A percentile compares a stretch with the other conserved stretches of the same genome.
These are phyloP conservation scores for Curvularia eragrostidis DNA, from an alignment of 2,329 filamentous ascomycete genomes.

Conservation along the genomic window DNA sequence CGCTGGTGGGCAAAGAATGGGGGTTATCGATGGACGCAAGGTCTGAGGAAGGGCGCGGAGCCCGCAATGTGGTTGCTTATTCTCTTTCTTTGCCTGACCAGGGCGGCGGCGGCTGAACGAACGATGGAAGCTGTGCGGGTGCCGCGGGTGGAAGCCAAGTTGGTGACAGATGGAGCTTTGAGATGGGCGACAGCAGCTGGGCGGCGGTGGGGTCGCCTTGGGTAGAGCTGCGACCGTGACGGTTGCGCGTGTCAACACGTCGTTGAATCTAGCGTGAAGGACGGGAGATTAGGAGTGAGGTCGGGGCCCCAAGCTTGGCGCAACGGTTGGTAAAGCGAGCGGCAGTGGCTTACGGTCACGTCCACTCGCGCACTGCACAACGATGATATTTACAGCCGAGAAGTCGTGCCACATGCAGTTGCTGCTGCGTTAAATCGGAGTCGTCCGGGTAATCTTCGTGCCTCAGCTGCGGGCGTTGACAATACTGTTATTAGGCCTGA, in stretches of 20 bases:
- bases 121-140: conserved; percentile 10
- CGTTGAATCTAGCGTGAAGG: conserved; percentile 30
- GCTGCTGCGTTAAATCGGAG: conserved; percentile 3
- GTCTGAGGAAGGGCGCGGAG: conserved; percentile 28
- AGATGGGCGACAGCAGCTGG: conserved; percentile 14
- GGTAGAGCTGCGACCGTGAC: conserved; percentile 25
- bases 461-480: conserved; percentile 12
- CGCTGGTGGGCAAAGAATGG: conserved; percentile 24
- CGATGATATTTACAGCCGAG: conserved; percentile 5
- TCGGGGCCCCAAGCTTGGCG: conserved; percentile 42
- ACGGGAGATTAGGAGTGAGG: conserved; percentile 46
- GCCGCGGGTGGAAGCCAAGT: background rate
- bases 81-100: conserved; percentile 2
- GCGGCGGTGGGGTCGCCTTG: conserved; percentile 7
- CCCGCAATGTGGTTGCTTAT: conserved; percentile 26
- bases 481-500: conserved; percentile 17
- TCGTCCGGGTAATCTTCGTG: conserved; percentile 6
- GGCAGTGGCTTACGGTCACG: conserved; percentile 35
- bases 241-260: conserved; percentile 34
- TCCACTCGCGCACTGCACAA: conserved; percentile 23
- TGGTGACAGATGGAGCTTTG: background rate
- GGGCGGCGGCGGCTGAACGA: conserved; percentile 26
- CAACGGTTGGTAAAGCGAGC: conserved; percentile 35
- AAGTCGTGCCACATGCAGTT: conserved; percentile 9
- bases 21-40: conserved; percentile 31